Evolutionary conservation across 2,329 filamentous ascomycete species (phyloP), one percentile per base, ranked within the genome.

Genomic region (Aureobasidium pullulans): DNA sequence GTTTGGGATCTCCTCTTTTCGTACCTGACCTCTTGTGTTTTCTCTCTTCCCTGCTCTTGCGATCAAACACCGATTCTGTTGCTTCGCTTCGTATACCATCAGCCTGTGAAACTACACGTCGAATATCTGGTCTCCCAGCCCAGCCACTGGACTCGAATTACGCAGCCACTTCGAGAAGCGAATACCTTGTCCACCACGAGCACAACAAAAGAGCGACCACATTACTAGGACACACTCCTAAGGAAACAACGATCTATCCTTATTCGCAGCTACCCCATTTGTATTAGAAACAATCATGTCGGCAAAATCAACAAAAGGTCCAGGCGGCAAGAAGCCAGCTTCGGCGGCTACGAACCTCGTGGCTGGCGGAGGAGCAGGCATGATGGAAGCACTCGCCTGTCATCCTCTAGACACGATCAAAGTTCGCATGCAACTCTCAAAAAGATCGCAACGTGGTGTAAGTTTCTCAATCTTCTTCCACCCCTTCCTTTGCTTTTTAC

Each of bases 321-420:
- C 79, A 63, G 77, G 79, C 68, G 80, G 82, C 77, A 93, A 88
- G 79, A 84, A 87, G 79, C 88, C 89, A 68, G 84, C 92, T 62
- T 91, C 91, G 59, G 89, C 86, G 64, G 92, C 92, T 46, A 92
- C 89, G 49, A 96, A 96, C 75, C 77, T 97, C 69, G 92, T 96
- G 69, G 94, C 94, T 73, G 94, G 94, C 72, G 94, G 94, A 72
- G 90, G 90, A 75, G 94, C 94, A 67, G 94, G 94, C 71, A 96
- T 97, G 93, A 97, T 97, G 92, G 94, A 99, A 77, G 94, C 94
- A 50, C 85, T 99, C 63, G 91, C 80, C 57, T 99, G 94, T 75
- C 94, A 99, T 80, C 94, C 94, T 63, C 29, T 62, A 89, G 90
- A 96, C 75, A 96, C 92, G 62, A 96, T 97, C 80, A 96, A 99